Percentiles rank a stretch among this genome's conserved stretches.
These are phyloP conservation scores for Psilocybe cyanescens DNA, from an alignment of 768 basidiomycete species.

Conservation along the genomic window DNA sequence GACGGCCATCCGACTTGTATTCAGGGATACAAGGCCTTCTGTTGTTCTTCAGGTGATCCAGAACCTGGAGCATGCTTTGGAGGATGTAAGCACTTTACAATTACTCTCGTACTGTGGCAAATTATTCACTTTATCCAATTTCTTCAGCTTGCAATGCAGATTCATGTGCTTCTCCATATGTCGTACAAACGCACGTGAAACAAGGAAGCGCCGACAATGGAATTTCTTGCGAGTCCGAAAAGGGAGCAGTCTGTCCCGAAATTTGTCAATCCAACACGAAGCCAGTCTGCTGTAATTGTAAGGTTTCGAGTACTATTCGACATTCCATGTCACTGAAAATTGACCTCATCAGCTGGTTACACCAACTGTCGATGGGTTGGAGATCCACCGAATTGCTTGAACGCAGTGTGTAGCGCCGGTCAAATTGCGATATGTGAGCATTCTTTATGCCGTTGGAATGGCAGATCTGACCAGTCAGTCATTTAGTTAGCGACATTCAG, in stretches of 20 bases:
- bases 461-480: not conserved
- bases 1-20: slow-evolving; percentile 22
- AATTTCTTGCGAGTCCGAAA: slow-evolving; percentile 2
- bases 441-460: not conserved
- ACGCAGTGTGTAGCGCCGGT: slow-evolving; percentile 19
- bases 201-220: slow-evolving; percentile 14
- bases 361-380: slow-evolving; percentile 19
- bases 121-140: not conserved
- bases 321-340: not conserved
- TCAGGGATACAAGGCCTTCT: slow-evolving; percentile 25
- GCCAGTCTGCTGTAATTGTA: slow-evolving; percentile 10
- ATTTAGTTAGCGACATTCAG: slow-evolving; percentile 24
- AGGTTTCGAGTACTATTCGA: not conserved
- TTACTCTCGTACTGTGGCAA: not conserved
- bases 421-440: slow-evolving; percentile 24
- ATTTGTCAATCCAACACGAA: slow-evolving; percentile 12
- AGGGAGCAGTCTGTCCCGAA: slow-evolving; percentile 7
- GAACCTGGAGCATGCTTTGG: slow-evolving; percentile 16
- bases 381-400: slow-evolving; percentile 19
- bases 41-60: slow-evolving; percentile 21
- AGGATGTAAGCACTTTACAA: slow-evolving; percentile 2
- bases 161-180: slow-evolving; percentile 8
- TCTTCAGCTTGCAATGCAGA: slow-evolving; percentile 3
- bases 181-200: slow-evolving; percentile 9
- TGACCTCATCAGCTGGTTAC: slow-evolving; percentile 3